A percentile compares a stretch with the other conserved stretches of the same genome.
Evolutionary conservation across 2,329 filamentous ascomycete species (phyloP).

Genomic region (Cercospora janseana): DNA sequence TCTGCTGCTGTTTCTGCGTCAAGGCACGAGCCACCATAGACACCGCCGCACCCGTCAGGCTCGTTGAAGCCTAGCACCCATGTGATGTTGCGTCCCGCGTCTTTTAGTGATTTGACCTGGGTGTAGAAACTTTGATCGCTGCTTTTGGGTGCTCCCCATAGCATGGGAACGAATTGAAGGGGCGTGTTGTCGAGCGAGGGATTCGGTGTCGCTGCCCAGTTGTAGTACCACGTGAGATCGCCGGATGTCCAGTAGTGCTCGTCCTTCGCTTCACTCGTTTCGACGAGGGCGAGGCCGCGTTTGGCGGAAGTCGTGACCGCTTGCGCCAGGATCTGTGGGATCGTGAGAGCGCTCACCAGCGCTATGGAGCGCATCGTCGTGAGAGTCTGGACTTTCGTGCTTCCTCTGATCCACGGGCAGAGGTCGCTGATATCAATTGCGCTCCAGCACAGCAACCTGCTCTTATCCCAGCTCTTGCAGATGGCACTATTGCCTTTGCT

Average conservation of each 20-base stretch:
- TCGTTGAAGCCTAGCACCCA: conserved; percentile 79
- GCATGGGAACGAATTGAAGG: conserved; percentile 77
- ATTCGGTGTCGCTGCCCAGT: conserved; percentile 61
- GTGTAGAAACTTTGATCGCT: conserved; percentile 60
- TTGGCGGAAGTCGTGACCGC: conserved; percentile 51
- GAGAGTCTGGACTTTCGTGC: neutral
- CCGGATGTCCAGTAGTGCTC: conserved; percentile 64
- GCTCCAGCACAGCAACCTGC: neutral
- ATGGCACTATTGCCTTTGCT: conserved; percentile 1
- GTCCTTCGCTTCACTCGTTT: conserved; percentile 58
- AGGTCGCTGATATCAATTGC: conserved; percentile 3
- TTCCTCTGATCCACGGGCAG: neutral
- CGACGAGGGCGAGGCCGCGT: conserved; percentile 70
- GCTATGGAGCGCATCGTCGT: conserved; percentile 15
- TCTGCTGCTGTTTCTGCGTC: conserved; percentile 60
- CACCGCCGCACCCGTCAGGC: conserved; percentile 61
- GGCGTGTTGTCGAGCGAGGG: conserved; percentile 41
- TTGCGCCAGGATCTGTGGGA: conserved; percentile 23
- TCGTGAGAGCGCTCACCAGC: conserved; percentile 6
- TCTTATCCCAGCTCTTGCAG: conserved; percentile 7
- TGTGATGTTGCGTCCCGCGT: conserved; percentile 56
- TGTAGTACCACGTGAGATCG: conserved; percentile 81
- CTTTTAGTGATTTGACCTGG: conserved; percentile 57
- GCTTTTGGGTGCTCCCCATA: conserved; percentile 62
- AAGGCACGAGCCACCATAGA: conserved; percentile 57